Evolutionary conservation across 148 eudicot genomes (phyloP).

Genomic region (Silene conica): DNA sequence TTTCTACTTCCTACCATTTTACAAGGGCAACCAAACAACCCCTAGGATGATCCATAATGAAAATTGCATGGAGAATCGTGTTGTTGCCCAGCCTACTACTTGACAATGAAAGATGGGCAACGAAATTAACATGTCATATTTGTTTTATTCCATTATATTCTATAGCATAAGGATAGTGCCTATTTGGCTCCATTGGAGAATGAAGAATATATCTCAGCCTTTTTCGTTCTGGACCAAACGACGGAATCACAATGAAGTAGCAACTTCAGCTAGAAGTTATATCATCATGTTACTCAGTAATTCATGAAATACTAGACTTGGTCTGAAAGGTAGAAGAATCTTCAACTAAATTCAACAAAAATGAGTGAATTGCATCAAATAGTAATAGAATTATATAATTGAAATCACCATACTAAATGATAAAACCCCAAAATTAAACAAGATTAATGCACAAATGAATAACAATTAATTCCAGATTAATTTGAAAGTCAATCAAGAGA

Average conservation of each 20-base stretch:
- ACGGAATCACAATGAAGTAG: neutral
- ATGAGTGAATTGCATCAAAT: neutral
- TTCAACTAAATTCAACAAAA: conserved; percentile 9
- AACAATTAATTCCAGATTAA: neutral
- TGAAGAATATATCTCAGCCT: neutral
- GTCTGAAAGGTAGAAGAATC: neutral
- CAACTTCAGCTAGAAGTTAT: neutral
- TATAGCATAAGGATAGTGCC: neutral
- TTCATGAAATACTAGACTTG: neutral
- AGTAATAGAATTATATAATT: neutral
- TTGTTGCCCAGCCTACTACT: neutral
- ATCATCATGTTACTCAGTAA: neutral
- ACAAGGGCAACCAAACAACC: too few species aligned
- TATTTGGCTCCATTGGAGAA: neutral
- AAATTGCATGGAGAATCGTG: neutral
- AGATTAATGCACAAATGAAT: neutral
- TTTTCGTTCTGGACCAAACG: neutral
- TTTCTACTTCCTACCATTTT: too few species aligned
- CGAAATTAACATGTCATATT: neutral
- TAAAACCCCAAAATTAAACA: neutral
- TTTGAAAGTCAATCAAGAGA: neutral
- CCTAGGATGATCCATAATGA: neutral
- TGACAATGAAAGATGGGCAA: neutral
- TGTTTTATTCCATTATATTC: neutral
- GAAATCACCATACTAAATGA: neutral